These are phyloP conservation scores for Abelmoschus esculentus DNA, from an alignment of 345 rosid genomes.

Conservation along the genomic window DNA sequence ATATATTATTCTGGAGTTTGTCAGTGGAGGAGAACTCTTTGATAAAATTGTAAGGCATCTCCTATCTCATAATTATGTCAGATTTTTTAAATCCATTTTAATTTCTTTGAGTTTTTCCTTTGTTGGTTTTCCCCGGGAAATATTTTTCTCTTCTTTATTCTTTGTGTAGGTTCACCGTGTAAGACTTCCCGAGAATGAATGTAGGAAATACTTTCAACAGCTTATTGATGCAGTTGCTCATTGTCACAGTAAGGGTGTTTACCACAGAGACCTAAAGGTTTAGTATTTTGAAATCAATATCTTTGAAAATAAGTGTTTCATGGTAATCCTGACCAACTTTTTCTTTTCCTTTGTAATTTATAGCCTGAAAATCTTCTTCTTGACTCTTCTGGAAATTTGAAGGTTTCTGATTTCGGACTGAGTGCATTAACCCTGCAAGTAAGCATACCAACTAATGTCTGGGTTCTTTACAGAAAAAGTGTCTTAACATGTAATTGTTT, in stretches of 20 bases:
- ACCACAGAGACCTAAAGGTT: constrained; percentile 93
- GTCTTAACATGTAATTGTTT: not conserved
- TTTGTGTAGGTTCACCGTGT: constrained; percentile 56
- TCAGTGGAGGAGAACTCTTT: constrained; percentile 77
- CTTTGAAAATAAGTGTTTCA: constrained; percentile 5
- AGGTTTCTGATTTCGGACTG: constrained; percentile 77
- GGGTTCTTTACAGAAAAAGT: not conserved
- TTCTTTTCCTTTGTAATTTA: constrained; percentile 6
- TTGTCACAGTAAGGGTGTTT: constrained; percentile 84
- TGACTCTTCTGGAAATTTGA: constrained; percentile 52
- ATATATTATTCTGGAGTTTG: constrained; percentile 85
- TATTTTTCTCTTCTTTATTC: constrained; percentile 6
- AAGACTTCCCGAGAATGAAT: constrained; percentile 61
- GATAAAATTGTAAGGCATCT: constrained; percentile 68
- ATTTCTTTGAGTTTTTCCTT: not conserved
- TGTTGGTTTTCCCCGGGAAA: not conserved
- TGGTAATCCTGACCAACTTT: constrained; percentile 6
- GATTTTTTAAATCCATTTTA: not conserved
- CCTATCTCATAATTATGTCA: not conserved
- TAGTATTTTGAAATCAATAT: constrained; percentile 9
- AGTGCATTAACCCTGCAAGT: constrained; percentile 61
- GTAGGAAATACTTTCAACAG: constrained; percentile 82
- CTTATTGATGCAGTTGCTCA: constrained; percentile 80
- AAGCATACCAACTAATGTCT: constrained; percentile 17
- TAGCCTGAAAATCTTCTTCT: constrained; percentile 76